Evolutionary conservation across 2,329 filamentous ascomycete species (phyloP), one percentile per base, ranked within the genome.

Genomic region (Myriosclerotinia scirpicola): DNA sequence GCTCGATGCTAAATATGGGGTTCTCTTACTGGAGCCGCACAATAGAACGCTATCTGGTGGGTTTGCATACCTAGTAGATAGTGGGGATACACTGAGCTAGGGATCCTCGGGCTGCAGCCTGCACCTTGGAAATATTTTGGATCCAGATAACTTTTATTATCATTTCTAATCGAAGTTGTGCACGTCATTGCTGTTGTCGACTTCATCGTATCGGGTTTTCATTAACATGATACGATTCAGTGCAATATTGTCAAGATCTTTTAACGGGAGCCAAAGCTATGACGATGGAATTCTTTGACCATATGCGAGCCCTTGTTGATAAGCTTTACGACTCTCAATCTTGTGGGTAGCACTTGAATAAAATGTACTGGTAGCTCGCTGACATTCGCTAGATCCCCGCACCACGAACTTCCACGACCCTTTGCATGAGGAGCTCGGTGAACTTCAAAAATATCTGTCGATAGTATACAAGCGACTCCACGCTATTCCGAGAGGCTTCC

Each of bases 271-370:
- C 38, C 30, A 36, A 48, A 42, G 42, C 36, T 60, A 60, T 40
- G 36, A 65, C 42, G 36, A 46, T 60, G 64, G 64, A 65, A 65
- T 61, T 65, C 38, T 65, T 65, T 65, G 46, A 61, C 38, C 38
- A n/a, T 5, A 60, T 60, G 48, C 26, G 40, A 55, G 54, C 1
- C 54, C 46, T 65, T 54, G 44, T 38, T 3, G 46, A 65, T 42
- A 30, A 59, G 46, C 46, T 65, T 46, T 22, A 60, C 11, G 5
- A 22, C 34, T 58, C 44, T n/a, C 4, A 7, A 14, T 15, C 36
- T 44, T 15, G 54, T 65, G 54, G 12, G 64, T 53, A 52, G 44
- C 5, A 53, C 38, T 8, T 26, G 22, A 1, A 26, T 64, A n/a
- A 30, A 20, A 38, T 17, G 8, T 36, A n/a, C 34, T 38, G 5